phyloP scores from a whole-genome alignment of 306 rosid genomes.

The Crataegus laevigata region DNA sequence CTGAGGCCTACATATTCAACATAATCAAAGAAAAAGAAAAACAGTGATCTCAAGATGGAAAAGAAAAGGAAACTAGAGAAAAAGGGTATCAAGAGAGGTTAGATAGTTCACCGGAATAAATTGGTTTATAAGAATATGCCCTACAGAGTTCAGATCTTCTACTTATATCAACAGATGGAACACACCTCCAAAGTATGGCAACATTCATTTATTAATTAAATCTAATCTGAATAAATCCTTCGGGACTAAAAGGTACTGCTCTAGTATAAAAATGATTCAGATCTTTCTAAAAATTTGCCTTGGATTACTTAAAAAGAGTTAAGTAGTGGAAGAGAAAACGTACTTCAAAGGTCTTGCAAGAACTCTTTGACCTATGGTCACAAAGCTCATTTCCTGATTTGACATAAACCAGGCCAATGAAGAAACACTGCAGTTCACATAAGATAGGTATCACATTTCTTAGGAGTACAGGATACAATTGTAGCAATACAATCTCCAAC shows the following conservation, averaged over 20 bases:
- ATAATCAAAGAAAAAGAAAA: neutral
- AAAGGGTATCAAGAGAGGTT: neutral
- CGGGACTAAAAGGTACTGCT: neutral
- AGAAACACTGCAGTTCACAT: constrained; percentile 65
- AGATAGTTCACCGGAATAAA: neutral
- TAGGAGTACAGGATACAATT: neutral
- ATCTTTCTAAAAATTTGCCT: neutral
- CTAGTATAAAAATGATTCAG: neutral
- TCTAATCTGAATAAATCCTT: constrained; percentile 1
- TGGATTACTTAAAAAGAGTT: neutral
- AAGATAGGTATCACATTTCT: constrained; percentile 4
- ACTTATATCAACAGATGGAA: neutral
- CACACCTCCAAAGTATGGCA: neutral
- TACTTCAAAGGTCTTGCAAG: constrained; percentile 97
- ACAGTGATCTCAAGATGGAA: neutral
- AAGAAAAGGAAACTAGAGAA: neutral
- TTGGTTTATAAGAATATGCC: neutral
- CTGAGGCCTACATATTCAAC: neutral
- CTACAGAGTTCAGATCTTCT: neutral
- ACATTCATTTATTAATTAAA: neutral
- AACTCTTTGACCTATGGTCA: constrained; percentile 93
- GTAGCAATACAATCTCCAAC: constrained; percentile 1
- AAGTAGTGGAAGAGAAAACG: constrained; percentile 26
- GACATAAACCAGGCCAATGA: constrained; percentile 99
- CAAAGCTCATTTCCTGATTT: constrained; percentile 95